Conservation (phyloP, 305 asterid species). For the Fraxinus nigra region DNA sequence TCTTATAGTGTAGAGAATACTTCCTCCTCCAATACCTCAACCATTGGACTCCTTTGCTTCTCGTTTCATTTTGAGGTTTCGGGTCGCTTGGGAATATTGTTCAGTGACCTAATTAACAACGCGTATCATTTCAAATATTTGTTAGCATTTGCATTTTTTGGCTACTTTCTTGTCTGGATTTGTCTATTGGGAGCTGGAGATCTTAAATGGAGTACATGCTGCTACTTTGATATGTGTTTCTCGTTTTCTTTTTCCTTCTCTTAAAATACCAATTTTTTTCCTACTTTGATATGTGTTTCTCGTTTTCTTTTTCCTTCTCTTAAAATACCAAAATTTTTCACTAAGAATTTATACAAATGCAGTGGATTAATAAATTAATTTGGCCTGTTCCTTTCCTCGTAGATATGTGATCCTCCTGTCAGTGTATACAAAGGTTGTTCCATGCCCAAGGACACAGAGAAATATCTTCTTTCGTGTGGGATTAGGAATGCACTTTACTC, state of each 20-base stretch:
- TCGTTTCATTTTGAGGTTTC: background rate
- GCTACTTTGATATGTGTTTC: background rate
- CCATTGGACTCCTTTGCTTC: background rate
- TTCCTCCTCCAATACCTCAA: background rate
- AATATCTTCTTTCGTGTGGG: conserved; percentile 78
- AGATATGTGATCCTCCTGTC: conserved; percentile 94
- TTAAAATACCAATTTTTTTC: background rate
- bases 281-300: background rate
- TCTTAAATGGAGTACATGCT: background rate
- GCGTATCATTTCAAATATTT: background rate
- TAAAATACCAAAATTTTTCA: background rate
- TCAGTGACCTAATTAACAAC: background rate
- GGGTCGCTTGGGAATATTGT: background rate
- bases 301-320: background rate
- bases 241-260: background rate
- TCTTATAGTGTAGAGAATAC: background rate
- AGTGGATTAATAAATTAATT: conserved; percentile 16
- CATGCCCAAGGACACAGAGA: conserved; percentile 85
- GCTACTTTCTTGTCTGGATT: background rate
- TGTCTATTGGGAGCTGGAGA: background rate
- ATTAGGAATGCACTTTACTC: conserved; percentile 85
- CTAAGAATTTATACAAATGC: background rate
- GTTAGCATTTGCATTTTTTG: background rate
- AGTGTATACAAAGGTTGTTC: conserved; percentile 85
- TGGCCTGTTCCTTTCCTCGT: conserved; percentile 18